Evolutionary conservation across 805 yeast species (phyloP).

Genomic region (Candida qinlingensis): DNA sequence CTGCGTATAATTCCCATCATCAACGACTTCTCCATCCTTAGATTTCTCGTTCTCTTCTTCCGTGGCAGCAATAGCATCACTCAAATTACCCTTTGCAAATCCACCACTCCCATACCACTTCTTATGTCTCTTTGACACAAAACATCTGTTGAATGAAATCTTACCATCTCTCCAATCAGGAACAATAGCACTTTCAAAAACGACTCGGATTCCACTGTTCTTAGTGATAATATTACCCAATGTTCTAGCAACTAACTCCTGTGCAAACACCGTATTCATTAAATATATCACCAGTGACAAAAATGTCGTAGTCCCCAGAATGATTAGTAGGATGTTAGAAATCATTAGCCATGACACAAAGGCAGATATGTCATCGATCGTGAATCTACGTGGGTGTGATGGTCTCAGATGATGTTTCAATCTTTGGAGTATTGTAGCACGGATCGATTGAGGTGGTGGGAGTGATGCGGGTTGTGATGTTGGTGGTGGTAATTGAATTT

Average conservation of each 20-base stretch:
- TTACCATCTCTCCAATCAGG: slow-evolving; percentile 91
- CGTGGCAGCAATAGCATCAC: slow-evolving; percentile 53
- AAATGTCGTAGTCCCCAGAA: slow-evolving; percentile 90
- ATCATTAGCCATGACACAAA: slow-evolving; percentile 87
- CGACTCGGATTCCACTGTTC: slow-evolving; percentile 76
- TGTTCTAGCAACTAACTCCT: slow-evolving; percentile 76
- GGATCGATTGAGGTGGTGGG: background rate
- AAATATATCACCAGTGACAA: slow-evolving; percentile 73
- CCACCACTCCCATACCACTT: slow-evolving; percentile 31
- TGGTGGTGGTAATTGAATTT: background rate
- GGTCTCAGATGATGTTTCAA: slow-evolving; percentile 70
- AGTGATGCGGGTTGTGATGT: background rate
- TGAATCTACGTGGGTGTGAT: slow-evolving; percentile 62
- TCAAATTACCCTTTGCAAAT: slow-evolving; percentile 69
- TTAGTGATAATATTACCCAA: slow-evolving; percentile 80
- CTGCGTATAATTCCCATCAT: slow-evolving; percentile 95
- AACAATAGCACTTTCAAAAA: slow-evolving; percentile 89
- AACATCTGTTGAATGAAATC: slow-evolving; percentile 78
- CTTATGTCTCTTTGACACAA: slow-evolving; percentile 80
- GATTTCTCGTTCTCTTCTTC: slow-evolving; percentile 27
- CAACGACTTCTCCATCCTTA: slow-evolving; percentile 28
- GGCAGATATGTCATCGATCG: slow-evolving; percentile 88
- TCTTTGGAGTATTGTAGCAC: slow-evolving; percentile 35
- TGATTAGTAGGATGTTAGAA: slow-evolving; percentile 74
- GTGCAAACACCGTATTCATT: slow-evolving; percentile 48